Evolutionary conservation across 768 basidiomycete species (phyloP).

Genomic region (Boletus eberwhitei): DNA sequence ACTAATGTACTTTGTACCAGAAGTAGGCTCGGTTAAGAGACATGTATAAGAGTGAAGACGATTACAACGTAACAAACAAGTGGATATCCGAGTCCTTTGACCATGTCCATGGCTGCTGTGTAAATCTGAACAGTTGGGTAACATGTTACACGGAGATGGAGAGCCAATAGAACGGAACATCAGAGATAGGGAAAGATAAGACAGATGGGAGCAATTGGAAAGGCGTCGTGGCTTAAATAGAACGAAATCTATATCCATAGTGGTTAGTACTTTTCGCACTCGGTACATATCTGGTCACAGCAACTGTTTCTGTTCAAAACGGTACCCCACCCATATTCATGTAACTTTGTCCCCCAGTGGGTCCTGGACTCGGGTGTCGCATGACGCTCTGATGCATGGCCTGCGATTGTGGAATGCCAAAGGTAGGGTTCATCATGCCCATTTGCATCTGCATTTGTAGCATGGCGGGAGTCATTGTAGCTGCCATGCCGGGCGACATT

Average conservation of each 20-base stretch:
- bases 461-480: constrained; percentile 31
- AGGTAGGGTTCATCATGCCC: constrained; percentile 47
- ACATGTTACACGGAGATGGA: constrained; percentile 24
- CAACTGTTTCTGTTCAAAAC: constrained; percentile 23
- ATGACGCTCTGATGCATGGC: constrained; percentile 86
- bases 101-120: constrained; percentile 36
- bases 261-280: constrained; percentile 12
- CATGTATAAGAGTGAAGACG: constrained; percentile 24
- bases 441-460: constrained; percentile 49
- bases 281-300: neutral
- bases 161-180: constrained; percentile 16
- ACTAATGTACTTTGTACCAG: neutral
- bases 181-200: constrained; percentile 14
- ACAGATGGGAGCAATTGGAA: constrained; percentile 17
- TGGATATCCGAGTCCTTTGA: constrained; percentile 56
- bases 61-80: constrained; percentile 52
- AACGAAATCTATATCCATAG: constrained; percentile 28
- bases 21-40: too few species aligned
- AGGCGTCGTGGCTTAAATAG: constrained; percentile 8
- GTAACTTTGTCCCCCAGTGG: constrained; percentile 43
- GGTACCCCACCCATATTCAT: constrained; percentile 40
- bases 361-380: constrained; percentile 74
- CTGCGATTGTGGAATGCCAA: constrained; percentile 55
- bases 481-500: constrained; percentile 31
- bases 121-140: constrained; percentile 30